A percentile compares a stretch with the other conserved stretches of the same genome.
These are phyloP conservation scores for Daldinia eschscholtzii DNA, from an alignment of 2,329 filamentous ascomycete species.

Conservation along the genomic window DNA sequence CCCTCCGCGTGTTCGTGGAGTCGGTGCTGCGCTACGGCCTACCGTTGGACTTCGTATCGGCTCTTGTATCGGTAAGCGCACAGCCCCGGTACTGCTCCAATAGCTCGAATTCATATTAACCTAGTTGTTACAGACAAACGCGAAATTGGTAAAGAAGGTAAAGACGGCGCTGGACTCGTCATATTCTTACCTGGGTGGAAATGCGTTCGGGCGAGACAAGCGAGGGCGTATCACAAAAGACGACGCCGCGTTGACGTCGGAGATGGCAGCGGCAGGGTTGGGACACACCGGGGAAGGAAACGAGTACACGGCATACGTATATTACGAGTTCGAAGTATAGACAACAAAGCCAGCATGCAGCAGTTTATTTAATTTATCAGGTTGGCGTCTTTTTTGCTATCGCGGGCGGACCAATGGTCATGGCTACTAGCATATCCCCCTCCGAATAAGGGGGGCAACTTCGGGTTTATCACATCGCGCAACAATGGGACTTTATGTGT, in stretches of 20 bases:
- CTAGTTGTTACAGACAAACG: constrained; percentile 71
- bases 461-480: constrained; percentile 32
- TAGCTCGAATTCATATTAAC: constrained; percentile 15
- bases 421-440: constrained; percentile 34
- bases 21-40: constrained; percentile 96
- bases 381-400: constrained; percentile 28
- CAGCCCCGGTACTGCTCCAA: constrained; percentile 16
- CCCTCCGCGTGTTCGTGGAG: constrained; percentile 94
- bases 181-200: constrained; percentile 94
- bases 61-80: constrained; percentile 80
- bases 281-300: constrained; percentile 73
- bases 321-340: constrained; percentile 89
- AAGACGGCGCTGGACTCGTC: constrained; percentile 83
- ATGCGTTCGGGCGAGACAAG: constrained; percentile 94
- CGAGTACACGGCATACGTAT: constrained; percentile 97
- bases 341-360: constrained; percentile 8
- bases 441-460: constrained; percentile 19
- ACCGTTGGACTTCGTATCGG: constrained; percentile 89
- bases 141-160: constrained; percentile 85
- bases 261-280: constrained; percentile 83
- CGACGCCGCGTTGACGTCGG: constrained; percentile 80
- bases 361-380: constrained; percentile 33
- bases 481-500: constrained; percentile 23
- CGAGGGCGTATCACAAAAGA: constrained; percentile 93
- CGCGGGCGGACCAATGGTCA: constrained; percentile 31